Evolutionary conservation across 1,284 basidiomycete species (phyloP).

Genomic region (Apiotrichum siamense): DNA sequence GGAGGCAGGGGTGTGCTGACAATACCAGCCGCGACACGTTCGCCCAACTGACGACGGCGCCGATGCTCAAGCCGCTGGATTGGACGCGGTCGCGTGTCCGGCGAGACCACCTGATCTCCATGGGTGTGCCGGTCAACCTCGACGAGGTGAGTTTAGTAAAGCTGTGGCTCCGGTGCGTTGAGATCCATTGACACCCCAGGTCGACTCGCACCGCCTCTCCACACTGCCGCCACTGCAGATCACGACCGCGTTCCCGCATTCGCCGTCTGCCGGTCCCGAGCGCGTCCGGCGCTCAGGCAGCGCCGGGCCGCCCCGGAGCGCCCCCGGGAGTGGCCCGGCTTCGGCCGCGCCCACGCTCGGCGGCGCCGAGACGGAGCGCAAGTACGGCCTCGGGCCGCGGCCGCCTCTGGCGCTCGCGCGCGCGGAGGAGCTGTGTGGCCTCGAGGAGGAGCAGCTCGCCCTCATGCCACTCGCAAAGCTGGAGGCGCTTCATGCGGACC

Average conservation of each 20-base stretch:
- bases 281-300: slow-evolving; percentile 3
- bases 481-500: slow-evolving; percentile 59
- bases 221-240: slow-evolving; percentile 72
- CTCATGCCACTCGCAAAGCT: slow-evolving; percentile 63
- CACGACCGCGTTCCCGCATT: slow-evolving; percentile 54
- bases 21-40: slow-evolving; percentile 64
- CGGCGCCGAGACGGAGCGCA: slow-evolving; percentile 43
- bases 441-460: slow-evolving; percentile 61
- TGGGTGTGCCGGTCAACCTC: slow-evolving; percentile 86
- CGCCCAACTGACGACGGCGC: slow-evolving; percentile 52
- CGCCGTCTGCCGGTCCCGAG: slow-evolving; percentile 37
- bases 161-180: slow-evolving; percentile 14
- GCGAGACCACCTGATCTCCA: slow-evolving; percentile 75
- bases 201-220: slow-evolving; percentile 65
- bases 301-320: slow-evolving; percentile 7
- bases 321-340: slow-evolving; percentile 38
- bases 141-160: slow-evolving; percentile 60
- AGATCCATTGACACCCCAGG: too few species aligned
- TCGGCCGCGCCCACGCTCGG: slow-evolving; percentile 55
- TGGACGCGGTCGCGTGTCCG: slow-evolving; percentile 86
- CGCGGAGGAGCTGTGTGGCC: slow-evolving; percentile 60
- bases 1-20: not conserved
- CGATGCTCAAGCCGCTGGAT: slow-evolving; percentile 64
- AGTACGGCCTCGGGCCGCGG: slow-evolving; percentile 61
- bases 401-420: slow-evolving; percentile 63